These are phyloP conservation scores for Coemansia sp. DNA, from an alignment of 192 early-diverging fungal genomes.

Conservation along the genomic window DNA sequence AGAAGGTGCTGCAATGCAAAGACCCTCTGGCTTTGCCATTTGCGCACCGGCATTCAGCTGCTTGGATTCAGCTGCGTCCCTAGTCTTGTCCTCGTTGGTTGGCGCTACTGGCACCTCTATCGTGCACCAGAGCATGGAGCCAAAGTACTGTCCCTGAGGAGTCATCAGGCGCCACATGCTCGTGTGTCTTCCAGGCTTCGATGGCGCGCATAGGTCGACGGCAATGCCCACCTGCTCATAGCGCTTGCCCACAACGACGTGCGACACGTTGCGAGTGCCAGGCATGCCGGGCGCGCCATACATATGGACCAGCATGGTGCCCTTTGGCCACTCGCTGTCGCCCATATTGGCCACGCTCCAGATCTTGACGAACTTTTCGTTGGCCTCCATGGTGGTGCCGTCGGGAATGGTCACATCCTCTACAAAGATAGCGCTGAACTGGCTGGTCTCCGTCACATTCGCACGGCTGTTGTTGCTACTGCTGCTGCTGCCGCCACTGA, in stretches of 20 bases:
- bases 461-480: background rate
- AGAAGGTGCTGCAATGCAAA: background rate
- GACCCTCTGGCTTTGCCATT: background rate
- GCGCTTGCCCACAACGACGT: conserved; percentile 53
- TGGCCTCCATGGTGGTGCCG: conserved; percentile 55
- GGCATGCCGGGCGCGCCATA: conserved; percentile 56
- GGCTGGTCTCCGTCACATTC: conserved; percentile 19
- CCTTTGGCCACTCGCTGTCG: conserved; percentile 58
- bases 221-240: conserved; percentile 57
- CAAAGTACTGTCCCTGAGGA: conserved; percentile 61
- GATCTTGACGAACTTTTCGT: conserved; percentile 64
- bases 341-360: conserved; percentile 69
- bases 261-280: conserved; percentile 38
- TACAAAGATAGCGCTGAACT: conserved; percentile 55
- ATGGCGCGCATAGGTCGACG: conserved; percentile 65
- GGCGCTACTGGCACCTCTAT: conserved; percentile 50
- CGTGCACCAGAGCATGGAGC: conserved; percentile 65
- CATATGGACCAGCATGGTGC: conserved; percentile 55
- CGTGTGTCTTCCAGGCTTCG: conserved; percentile 56
- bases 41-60: background rate
- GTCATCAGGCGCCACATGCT: conserved; percentile 63
- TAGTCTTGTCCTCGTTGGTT: background rate
- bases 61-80: background rate
- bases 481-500: no score
- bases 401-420: conserved; percentile 69